Evolutionary conservation across 2,329 filamentous ascomycete genomes (phyloP), one percentile per base, ranked within the genome.

Genomic region (Cladophialophora chaetospira): DNA sequence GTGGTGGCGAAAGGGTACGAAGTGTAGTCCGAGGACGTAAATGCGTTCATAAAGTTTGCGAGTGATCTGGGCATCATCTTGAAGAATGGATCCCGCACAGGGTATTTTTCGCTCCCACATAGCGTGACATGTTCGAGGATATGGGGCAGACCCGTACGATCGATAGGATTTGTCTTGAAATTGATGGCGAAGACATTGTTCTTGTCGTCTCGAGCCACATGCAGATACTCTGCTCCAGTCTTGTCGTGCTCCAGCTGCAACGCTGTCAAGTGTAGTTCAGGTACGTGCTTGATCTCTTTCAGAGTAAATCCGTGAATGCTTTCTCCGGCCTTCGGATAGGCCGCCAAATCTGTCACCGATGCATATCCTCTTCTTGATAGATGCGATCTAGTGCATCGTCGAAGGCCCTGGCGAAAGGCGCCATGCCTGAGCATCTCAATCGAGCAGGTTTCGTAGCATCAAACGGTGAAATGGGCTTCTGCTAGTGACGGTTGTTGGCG

Each of bases 41-140:
- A 96, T 60, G 94, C 94, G 73, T 99, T 99, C 94, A 99, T 99
- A 71, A 97, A 99, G 75, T 97, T 99, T 63, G 94, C 97, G n/a
- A 99, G 82, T 4, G 94, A 97, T 66, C 94, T 86, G 19, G 94
- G 94, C 23, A 99, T 83, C 94, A 99, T 99, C 82, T 97, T 99
- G 81, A 99, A 99, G 80, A 99, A 99, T 0, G 94, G 94, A 69
- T 99, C 94, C 61, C 94, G 90, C 57, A 99, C 93, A n/a, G 94
- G 94, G 71, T 92, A 96, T 87, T 95, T 96, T 72, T 96, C 81
- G 70, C 93, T 97, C 19, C 94, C 94, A 70, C 94, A 99, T 40
- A 99, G 78, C 1, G 94, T 97, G 17, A 94, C 97, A 76, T 99
- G 94, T 77, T 99, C 94, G 55, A 99, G 81, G 66, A 99, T 97